Evolutionary conservation across 1,139 yeast species (phyloP), one percentile per base, ranked within the genome.

Genomic region (Hemisphaericaspora xylofermentans): DNA sequence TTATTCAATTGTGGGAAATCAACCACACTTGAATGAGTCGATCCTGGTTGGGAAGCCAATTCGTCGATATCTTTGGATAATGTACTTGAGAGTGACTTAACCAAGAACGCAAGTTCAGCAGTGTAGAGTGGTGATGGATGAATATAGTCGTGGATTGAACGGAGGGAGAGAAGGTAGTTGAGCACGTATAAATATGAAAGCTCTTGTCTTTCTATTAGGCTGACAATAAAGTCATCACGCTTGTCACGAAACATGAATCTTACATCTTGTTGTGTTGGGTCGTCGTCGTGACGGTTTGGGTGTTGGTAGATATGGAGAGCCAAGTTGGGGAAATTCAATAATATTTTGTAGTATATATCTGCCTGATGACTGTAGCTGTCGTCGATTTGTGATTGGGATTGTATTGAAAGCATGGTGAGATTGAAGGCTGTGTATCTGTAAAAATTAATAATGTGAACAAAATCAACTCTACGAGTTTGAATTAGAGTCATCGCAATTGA

Each of bases 401-500:
- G 17, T 6, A 43, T 6, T 3, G 48, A 45, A 8, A 43, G 26
- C 9, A 42, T 26, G 18, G 24, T 25, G 31, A 41, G 43, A 8
- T 64, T 66, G 46, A 62, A 66, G 3, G 69, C 71, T 4, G 60
- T 47, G 43, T 54, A 69, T 36, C 58, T 57, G 44, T 64, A 68
- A 42, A 48, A 68, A 35, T 57, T 49, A 8, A 61, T 51, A 22
- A 67, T 40, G 19, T 56, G 58, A 5, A 47, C 43, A 17, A 57
- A 54, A 25, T 53, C 54, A 13, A 58, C 47, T 1, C 50, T 33
- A 15, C 18, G 24, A 4, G 45, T 33, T 6, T 47, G 42, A 12
- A 61, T 47, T 9, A 60, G 39, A 2, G 47, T 43, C n/a, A 62
- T 40, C 1, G 68, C 64, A 13, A 56, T 39, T 19, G 50, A 50